A percentile compares a stretch with the other conserved stretches of the same genome.
Conservation (phyloP, 495 filamentous ascomycete species). For the Penicillium arizonense region DNA sequence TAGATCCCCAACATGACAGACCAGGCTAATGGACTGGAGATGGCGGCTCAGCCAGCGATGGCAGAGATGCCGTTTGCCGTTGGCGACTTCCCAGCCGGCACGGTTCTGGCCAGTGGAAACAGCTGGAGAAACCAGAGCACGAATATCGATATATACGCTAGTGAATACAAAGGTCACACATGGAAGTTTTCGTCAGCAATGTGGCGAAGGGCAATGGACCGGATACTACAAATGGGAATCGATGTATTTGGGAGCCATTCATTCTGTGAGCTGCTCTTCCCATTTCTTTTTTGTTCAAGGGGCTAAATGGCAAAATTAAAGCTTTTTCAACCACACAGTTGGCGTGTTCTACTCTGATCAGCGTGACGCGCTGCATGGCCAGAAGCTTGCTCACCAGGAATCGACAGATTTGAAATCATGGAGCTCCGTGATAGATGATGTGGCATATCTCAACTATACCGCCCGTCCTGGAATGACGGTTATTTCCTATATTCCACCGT, state of each 20-base stretch:
- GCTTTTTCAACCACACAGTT: slow-evolving; percentile 42
- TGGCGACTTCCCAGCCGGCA: slow-evolving; percentile 51
- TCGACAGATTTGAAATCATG: slow-evolving; percentile 51
- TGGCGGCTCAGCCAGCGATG: slow-evolving; percentile 60
- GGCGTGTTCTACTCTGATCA: slow-evolving; percentile 65
- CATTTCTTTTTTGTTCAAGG: neutral
- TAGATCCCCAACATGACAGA: slow-evolving; percentile 13
- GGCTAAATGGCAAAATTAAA: slow-evolving; percentile 18
- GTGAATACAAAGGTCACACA: slow-evolving; percentile 49
- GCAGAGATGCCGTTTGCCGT: slow-evolving; percentile 52
- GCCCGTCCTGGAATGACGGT: slow-evolving; percentile 62
- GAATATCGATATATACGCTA: slow-evolving; percentile 63
- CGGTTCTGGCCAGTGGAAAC: slow-evolving; percentile 41
- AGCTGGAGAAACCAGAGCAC: slow-evolving; percentile 59
- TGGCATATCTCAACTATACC: slow-evolving; percentile 52
- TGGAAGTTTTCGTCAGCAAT: slow-evolving; percentile 63
- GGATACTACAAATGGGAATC: slow-evolving; percentile 53
- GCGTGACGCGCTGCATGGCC: slow-evolving; percentile 56
- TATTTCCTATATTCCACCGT: slow-evolving; percentile 46
- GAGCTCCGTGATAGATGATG: slow-evolving; percentile 55
- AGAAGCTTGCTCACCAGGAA: slow-evolving; percentile 59
- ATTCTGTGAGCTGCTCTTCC: slow-evolving; percentile 22
- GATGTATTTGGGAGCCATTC: slow-evolving; percentile 65
- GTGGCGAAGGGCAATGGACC: slow-evolving; percentile 56
- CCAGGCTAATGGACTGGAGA: slow-evolving; percentile 50